A percentile compares a stretch with the other conserved stretches of the same genome.
Conservation (phyloP, 2,329 filamentous ascomycete genomes). For the Pseudocercospora macadamiae region DNA sequence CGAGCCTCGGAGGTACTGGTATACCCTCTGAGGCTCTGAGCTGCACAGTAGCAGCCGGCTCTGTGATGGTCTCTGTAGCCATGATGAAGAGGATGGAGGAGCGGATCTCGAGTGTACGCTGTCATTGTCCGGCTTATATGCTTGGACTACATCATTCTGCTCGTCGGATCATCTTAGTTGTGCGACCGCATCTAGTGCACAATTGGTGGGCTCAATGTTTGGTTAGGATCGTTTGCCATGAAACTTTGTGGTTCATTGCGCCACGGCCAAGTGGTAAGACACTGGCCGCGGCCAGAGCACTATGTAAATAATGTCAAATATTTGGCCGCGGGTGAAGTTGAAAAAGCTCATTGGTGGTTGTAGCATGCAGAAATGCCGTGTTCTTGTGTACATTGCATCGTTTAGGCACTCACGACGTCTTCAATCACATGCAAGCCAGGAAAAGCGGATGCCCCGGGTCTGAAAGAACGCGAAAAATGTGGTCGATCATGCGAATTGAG, state of each 20-base stretch:
- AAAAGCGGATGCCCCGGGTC: no score
- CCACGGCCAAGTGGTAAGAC: neutral
- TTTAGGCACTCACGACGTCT: no score
- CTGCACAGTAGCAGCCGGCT: neutral
- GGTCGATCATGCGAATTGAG: no score
- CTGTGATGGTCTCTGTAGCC: neutral
- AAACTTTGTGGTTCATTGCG: neutral
- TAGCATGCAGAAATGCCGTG: no score
- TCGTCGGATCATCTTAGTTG: neutral
- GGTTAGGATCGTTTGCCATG: neutral
- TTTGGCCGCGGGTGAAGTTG: no score
- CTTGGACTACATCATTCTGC: no score
- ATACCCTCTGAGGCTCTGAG: neutral
- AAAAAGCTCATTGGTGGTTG: no score
- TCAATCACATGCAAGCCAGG: no score
- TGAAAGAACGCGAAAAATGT: no score
- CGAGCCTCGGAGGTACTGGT: slow-evolving; percentile 10
- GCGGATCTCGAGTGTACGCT: neutral
- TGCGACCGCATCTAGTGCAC: neutral
- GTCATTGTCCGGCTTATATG: neutral
- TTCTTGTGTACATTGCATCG: no score
- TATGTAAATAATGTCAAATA: no score
- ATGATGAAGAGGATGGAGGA: neutral
- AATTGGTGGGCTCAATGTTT: neutral
- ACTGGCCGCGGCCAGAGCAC: neutral